Conservation (phyloP, 192 early-diverging fungal genomes). For the Podila horticola region DNA sequence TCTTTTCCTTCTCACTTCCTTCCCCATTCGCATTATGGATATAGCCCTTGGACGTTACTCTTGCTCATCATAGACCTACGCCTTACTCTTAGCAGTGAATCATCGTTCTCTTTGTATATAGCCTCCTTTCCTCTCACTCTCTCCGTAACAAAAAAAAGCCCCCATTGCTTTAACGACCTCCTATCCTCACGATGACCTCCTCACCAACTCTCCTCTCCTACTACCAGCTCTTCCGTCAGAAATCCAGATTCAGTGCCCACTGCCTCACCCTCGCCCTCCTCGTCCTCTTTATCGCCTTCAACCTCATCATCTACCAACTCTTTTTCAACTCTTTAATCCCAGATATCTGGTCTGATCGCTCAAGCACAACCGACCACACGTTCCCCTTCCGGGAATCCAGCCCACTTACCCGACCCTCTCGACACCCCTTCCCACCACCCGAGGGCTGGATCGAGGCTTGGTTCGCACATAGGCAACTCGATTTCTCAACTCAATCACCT, state of each 20-base stretch:
- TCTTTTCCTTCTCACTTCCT: no score
- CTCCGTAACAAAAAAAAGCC: no score
- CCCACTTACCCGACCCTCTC: background rate
- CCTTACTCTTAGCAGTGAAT: no score
- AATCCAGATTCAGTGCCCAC: background rate
- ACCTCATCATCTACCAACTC: slow-evolving; percentile 26
- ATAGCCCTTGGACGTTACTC: no score
- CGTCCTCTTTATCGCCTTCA: slow-evolving; percentile 29
- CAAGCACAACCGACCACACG: background rate
- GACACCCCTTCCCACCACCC: slow-evolving; percentile 12
- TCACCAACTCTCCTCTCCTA: background rate
- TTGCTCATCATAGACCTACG: no score
- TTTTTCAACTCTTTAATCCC: background rate
- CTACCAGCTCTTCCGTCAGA: slow-evolving; percentile 5
- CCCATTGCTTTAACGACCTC: no score
- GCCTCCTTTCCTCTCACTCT: no score
- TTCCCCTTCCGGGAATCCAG: slow-evolving; percentile 17
- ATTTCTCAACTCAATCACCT: background rate
- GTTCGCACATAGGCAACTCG: slow-evolving; percentile 2
- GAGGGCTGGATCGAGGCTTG: slow-evolving; percentile 17
- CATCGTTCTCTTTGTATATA: background rate
- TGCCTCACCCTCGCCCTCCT: slow-evolving; percentile 11
- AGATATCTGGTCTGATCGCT: background rate
- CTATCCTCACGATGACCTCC: background rate
- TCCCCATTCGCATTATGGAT: no score